These are phyloP conservation scores for Venturia oleaginea DNA, from an alignment of 2,329 filamentous ascomycete genomes.

Conservation along the genomic window DNA sequence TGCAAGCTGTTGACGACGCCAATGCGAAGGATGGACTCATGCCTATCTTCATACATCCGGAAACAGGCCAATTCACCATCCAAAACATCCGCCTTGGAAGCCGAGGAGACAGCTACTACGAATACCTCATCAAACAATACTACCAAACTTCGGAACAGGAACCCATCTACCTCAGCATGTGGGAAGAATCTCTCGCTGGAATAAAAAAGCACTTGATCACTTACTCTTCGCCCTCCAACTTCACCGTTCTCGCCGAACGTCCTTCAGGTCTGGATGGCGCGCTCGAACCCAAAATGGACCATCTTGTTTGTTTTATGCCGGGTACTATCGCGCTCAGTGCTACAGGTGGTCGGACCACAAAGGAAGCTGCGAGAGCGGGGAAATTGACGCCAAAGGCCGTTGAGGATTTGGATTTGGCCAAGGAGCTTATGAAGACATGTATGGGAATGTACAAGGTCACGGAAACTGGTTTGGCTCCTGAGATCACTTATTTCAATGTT, in stretches of 20 bases:
- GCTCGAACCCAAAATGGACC: slow-evolving; percentile 90
- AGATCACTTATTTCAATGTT: slow-evolving; percentile 87
- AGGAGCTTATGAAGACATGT: slow-evolving; percentile 91
- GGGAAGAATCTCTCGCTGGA: slow-evolving; percentile 75
- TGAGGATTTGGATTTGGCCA: slow-evolving; percentile 76
- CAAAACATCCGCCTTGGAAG: slow-evolving; percentile 86
- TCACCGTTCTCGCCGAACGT: slow-evolving; percentile 86
- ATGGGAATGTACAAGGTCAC: slow-evolving; percentile 96
- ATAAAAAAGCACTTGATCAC: slow-evolving; percentile 88
- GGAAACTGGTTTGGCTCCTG: slow-evolving; percentile 80
- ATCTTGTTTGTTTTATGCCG: slow-evolving; percentile 94
- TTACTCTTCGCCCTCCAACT: slow-evolving; percentile 68
- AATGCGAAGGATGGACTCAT: slow-evolving; percentile 71
- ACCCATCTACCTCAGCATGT: slow-evolving; percentile 80
- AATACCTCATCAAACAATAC: slow-evolving; percentile 98
- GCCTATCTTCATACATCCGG: slow-evolving; percentile 82
- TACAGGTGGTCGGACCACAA: slow-evolving; percentile 68
- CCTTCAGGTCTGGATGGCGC: slow-evolving; percentile 58
- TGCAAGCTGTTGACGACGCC: slow-evolving; percentile 82
- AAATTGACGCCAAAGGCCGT: slow-evolving; percentile 71
- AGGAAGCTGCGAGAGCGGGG: slow-evolving; percentile 61
- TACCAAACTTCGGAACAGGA: slow-evolving; percentile 86
- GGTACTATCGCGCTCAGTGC: slow-evolving; percentile 86
- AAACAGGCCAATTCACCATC: slow-evolving; percentile 68
- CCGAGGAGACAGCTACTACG: slow-evolving; percentile 94